phyloP scores from a whole-genome alignment of 257 asterid genomes.

The Echium plantagineum region DNA sequence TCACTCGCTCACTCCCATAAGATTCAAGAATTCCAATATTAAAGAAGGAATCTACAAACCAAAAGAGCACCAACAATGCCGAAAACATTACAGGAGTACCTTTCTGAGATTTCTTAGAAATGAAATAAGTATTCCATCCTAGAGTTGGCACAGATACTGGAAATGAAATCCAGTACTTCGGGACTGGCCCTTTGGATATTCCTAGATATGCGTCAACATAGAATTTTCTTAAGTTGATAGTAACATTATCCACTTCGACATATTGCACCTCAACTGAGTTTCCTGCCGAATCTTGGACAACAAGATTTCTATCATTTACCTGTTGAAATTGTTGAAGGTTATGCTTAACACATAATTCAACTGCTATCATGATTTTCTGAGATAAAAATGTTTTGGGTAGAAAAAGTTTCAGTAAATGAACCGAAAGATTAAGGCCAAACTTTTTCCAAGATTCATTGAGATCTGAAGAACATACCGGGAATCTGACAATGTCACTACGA shows the following conservation, averaged over 20 bases:
- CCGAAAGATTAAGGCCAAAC: too few relatives aligned
- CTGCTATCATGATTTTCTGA: not conserved
- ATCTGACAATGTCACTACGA: constrained; percentile 54
- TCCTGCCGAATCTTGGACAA: constrained; percentile 53
- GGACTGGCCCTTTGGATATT: constrained; percentile 31
- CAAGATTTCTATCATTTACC: constrained; percentile 55
- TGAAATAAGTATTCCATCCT: constrained; percentile 64
- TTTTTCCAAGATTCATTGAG: not conserved
- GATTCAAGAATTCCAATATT: not conserved
- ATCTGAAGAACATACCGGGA: constrained; percentile 42
- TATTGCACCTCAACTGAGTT: constrained; percentile 39
- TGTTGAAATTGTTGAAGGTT: constrained; percentile 13
- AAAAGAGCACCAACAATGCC: not conserved
- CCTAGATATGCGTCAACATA: constrained; percentile 68
- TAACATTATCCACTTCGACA: constrained; percentile 49
- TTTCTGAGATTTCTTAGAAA: constrained; percentile 37
- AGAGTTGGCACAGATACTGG: constrained; percentile 58
- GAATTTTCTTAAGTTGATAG: constrained; percentile 40
- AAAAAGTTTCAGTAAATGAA: too few relatives aligned
- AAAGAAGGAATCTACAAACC: not conserved
- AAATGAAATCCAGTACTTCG: constrained; percentile 69
- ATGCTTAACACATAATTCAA: not conserved
- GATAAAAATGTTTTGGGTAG: not conserved
- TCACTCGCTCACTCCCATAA: not conserved
- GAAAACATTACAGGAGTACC: constrained; percentile 19